Conservation (phyloP, 345 rosid genomes). For the Erucastrum elatum region DNA sequence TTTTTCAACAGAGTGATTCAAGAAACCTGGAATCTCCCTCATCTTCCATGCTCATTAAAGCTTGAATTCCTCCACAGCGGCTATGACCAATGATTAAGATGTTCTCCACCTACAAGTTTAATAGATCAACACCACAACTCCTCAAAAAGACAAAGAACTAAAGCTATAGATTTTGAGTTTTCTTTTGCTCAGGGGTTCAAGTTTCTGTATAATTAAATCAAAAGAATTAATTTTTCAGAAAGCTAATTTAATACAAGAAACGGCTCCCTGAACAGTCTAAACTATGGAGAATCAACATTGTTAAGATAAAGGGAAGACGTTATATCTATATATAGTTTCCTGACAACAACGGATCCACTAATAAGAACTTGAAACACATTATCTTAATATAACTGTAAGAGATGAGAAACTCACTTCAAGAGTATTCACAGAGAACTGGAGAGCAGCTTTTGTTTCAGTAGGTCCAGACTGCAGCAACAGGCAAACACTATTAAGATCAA, state of each 20-base stretch:
- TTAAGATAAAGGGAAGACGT: background rate
- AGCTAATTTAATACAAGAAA: background rate
- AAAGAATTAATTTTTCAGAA: background rate
- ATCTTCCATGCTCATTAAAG: slow-evolving; percentile 86
- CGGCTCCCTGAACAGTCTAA: background rate
- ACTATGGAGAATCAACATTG: background rate
- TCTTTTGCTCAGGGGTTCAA: background rate
- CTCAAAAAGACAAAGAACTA: background rate
- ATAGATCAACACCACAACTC: background rate
- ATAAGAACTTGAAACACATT: background rate
- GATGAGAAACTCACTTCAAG: slow-evolving; percentile 60
- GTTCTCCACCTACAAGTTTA: slow-evolving; percentile 71
- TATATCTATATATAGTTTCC: background rate
- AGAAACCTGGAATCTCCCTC: slow-evolving; percentile 75
- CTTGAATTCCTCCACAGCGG: slow-evolving; percentile 93
- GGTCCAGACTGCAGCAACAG: slow-evolving; percentile 73
- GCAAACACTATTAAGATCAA: slow-evolving; percentile 1
- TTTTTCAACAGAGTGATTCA: background rate
- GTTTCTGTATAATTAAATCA: background rate
- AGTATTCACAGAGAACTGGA: slow-evolving; percentile 86
- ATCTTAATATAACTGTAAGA: background rate
- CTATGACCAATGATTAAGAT: slow-evolving; percentile 92
- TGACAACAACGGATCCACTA: background rate
- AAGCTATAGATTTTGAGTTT: background rate
- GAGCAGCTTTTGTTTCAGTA: slow-evolving; percentile 91